Evolutionary conservation across 805 yeast species (phyloP).

Genomic region (Hanseniaspora lindneri): DNA sequence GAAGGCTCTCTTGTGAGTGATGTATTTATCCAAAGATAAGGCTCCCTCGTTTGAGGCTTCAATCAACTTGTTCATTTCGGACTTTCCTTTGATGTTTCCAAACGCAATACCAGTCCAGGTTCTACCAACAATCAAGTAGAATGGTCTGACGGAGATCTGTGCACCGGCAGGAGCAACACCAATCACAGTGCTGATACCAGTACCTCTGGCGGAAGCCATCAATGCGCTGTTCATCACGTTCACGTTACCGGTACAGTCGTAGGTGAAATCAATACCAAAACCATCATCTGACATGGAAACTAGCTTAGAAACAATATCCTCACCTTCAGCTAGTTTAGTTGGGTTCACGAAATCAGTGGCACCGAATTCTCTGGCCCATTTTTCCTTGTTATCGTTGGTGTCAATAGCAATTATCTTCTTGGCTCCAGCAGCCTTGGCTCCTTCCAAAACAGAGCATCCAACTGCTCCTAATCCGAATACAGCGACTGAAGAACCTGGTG

Average conservation of each 20-base stretch:
- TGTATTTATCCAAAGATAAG: slow-evolving; percentile 85
- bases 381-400: slow-evolving; percentile 69
- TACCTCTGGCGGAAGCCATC: slow-evolving; percentile 96
- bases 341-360: slow-evolving; percentile 94
- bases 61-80: slow-evolving; percentile 85
- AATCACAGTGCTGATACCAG: slow-evolving; percentile 92
- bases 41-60: slow-evolving; percentile 71
- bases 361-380: slow-evolving; percentile 80
- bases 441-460: slow-evolving; percentile 92
- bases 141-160: slow-evolving; percentile 93
- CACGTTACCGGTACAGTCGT: slow-evolving; percentile 96
- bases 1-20: slow-evolving; percentile 78
- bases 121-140: slow-evolving; percentile 97
- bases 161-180: slow-evolving; percentile 99
- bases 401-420: slow-evolving; percentile 75
- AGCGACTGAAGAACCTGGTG: slow-evolving; percentile 85
- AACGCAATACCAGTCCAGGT: slow-evolving; percentile 99
- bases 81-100: slow-evolving; percentile 96
- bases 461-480: slow-evolving; percentile 97
- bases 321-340: slow-evolving; percentile 53
- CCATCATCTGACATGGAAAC: slow-evolving; percentile 81
- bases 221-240: slow-evolving; percentile 91
- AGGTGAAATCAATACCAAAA: slow-evolving; percentile 78
- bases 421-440: slow-evolving; percentile 77
- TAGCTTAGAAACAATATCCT: slow-evolving; percentile 67